Evolutionary conservation across 108 stramenopile genomes (phyloP), one percentile per base, ranked within the genome.

Genomic region (Schizochytrium sp.): DNA sequence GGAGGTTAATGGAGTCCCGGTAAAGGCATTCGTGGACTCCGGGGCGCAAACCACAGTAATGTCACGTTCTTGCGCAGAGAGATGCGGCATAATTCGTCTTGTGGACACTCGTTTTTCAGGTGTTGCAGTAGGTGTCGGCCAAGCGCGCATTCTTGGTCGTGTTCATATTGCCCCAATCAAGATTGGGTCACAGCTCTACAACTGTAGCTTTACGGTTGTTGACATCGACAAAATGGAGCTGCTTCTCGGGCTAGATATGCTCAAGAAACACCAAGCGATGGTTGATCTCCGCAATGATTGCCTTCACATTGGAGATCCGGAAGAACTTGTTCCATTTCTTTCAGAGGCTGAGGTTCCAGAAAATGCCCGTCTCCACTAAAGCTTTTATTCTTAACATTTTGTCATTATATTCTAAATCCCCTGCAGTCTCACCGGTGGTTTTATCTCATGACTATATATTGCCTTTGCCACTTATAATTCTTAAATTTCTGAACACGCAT

Each of bases 31-130:
- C 93, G 97, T 98, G 17, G 98, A 99, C 91, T 93, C 92, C 58
- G 98, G 98, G 7, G 98, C 98, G 45, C 98, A 99, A 91, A 93
- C 17, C 55, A 97, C 97, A 19, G 96, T 98, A 91, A 97, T 98
- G 97, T 92, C 92, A 55, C 91, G 90, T 58, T 83, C 69, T 19
- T 96, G 94, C 89, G 98, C 98, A 47, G 93, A 93, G 47, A 87
- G 94, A 53, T 95, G 96, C 72, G 95, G 94, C 12, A 90, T 98
- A 28, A 72, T 93, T 44, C 96, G 97, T 90, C 89, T 96, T 61
- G 88, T 98, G 40, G 98, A 98, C 91, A 93, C 92, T 8, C 94
- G 97, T 12, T 98, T 96, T 89, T 92, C 87, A 5, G 98, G 98
- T 1, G 90, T 92, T 42, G 97, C 98, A 7, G 94, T 95, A 57